Percentiles rank a stretch among this genome's conserved stretches.
phyloP scores from a whole-genome alignment of 2,329 filamentous ascomycete genomes.

The Hypoxylon sp. region DNA sequence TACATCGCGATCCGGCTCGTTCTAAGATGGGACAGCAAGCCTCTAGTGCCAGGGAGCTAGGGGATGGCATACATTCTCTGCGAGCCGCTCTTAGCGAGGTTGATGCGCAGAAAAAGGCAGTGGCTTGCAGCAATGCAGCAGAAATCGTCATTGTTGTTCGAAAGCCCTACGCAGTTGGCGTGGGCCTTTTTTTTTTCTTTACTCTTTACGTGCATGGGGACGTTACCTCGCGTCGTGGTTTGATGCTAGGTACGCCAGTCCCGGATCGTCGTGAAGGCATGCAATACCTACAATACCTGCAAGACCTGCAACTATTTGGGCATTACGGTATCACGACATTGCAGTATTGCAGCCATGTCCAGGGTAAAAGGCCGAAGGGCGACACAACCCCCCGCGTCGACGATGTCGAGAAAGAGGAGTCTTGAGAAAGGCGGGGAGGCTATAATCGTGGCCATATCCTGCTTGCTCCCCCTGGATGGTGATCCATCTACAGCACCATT shows the following conservation, averaged over 20 bases:
- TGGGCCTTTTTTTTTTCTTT: conserved; percentile 7
- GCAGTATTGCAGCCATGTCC: conserved; percentile 22
- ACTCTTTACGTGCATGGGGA: conserved; percentile 38
- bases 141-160: conserved; percentile 37
- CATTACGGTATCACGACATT: neutral
- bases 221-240: conserved; percentile 40
- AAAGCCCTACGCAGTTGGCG: conserved; percentile 36
- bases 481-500: conserved; percentile 14
- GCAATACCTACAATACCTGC: conserved; percentile 2
- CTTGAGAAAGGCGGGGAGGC: conserved; percentile 20
- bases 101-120: conserved; percentile 33
- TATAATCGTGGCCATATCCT: conserved; percentile 24
- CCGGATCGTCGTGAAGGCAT: conserved; percentile 39
- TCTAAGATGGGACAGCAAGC: conserved; percentile 28
- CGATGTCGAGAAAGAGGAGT: conserved; percentile 21
- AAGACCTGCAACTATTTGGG: conserved; percentile 5
- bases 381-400: conserved; percentile 34
- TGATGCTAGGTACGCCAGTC: conserved; percentile 38
- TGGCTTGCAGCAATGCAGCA: conserved; percentile 35
- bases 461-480: conserved; percentile 23
- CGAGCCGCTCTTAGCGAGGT: conserved; percentile 44
- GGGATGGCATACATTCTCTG: conserved; percentile 40
- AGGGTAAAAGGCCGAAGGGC: conserved; percentile 32
- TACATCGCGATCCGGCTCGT: conserved; percentile 35
- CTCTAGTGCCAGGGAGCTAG: neutral